phyloP scores from a whole-genome alignment of 1,284 basidiomycete species.

The Takashimella koratensis region DNA sequence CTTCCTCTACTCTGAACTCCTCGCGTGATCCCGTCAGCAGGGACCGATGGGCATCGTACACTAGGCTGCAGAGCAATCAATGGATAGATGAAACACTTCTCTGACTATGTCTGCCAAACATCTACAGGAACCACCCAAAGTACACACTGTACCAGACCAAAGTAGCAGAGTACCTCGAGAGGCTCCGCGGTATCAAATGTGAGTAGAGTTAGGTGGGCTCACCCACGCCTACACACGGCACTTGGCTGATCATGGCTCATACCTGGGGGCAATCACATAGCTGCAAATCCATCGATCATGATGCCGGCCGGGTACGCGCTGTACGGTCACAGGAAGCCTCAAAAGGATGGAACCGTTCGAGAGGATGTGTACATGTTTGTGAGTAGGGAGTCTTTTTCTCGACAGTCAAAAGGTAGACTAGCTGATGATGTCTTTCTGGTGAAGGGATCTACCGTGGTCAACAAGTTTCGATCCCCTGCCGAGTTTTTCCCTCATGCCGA shows the following conservation, averaged over 20 bases:
- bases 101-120: too few relatives aligned
- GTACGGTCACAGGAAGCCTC: conserved; percentile 29
- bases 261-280: conserved; percentile 7
- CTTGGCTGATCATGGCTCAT: too few relatives aligned
- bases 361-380: conserved; percentile 37
- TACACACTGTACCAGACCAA: conserved; percentile 26
- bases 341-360: conserved; percentile 15
- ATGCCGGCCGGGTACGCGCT: conserved; percentile 35
- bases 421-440: neutral
- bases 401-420: neutral
- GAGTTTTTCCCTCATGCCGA: conserved; percentile 35
- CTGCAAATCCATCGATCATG: conserved; percentile 5
- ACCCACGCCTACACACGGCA: too few relatives aligned
- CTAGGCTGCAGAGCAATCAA: too few relatives aligned
- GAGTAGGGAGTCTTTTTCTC: conserved; percentile 4
- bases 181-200: conserved; percentile 3
- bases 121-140: conserved; percentile 15
- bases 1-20: too few relatives aligned
- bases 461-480: conserved; percentile 20
- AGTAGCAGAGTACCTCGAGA: conserved; percentile 26
- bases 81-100: too few relatives aligned
- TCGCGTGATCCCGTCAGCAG: too few relatives aligned
- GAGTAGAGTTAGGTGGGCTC: too few relatives aligned
- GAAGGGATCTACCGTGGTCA: conserved; percentile 24
- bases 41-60: too few relatives aligned